Percentiles rank a stretch among this genome's conserved stretches.
These are phyloP conservation scores for Geosmithia putterillii DNA, from an alignment of 2,329 filamentous ascomycete species.

Conservation along the genomic window DNA sequence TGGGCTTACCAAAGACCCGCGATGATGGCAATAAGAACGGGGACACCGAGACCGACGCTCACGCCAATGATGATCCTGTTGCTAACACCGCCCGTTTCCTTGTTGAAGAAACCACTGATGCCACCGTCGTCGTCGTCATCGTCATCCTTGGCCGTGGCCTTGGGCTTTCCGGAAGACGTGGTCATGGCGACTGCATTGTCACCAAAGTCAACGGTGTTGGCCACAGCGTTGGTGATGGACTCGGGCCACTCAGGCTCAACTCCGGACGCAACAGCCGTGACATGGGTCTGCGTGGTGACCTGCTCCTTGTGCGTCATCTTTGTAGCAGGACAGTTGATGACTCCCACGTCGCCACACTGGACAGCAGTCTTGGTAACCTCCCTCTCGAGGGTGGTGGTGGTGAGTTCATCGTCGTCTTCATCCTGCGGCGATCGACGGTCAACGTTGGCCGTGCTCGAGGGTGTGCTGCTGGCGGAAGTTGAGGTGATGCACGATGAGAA, in stretches of 20 bases:
- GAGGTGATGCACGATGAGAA: slow-evolving; percentile 24
- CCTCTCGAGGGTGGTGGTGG: slow-evolving; percentile 25
- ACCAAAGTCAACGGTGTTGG: slow-evolving; percentile 27
- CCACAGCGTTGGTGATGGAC: slow-evolving; percentile 15
- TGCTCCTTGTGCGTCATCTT: slow-evolving; percentile 30
- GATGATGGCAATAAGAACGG: slow-evolving; percentile 19
- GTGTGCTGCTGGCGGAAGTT: slow-evolving; percentile 4
- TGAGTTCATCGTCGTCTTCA: slow-evolving; percentile 13
- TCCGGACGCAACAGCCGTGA: slow-evolving; percentile 25
- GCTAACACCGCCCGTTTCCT: slow-evolving; percentile 18
- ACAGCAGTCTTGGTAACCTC: slow-evolving; percentile 29
- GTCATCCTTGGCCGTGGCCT: slow-evolving; percentile 10
- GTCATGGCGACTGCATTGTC: slow-evolving; percentile 19
- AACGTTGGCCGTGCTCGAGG: slow-evolving; percentile 1
- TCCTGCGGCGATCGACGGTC: slow-evolving; percentile 1
- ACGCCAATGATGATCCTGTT: slow-evolving; percentile 35
- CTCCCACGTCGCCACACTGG: slow-evolving; percentile 25
- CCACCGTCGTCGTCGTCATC: neutral
- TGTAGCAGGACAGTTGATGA: slow-evolving; percentile 37
- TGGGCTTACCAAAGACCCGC: slow-evolving; percentile 19
- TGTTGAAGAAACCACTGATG: slow-evolving; percentile 8
- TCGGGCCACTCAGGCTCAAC: slow-evolving; percentile 24
- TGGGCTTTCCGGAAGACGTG: slow-evolving; percentile 28
- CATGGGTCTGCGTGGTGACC: slow-evolving; percentile 23
- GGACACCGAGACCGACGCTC: slow-evolving; percentile 30